These are phyloP conservation scores for Limnomonas spitsbergensis DNA, from an alignment of 139 green algal species.

Conservation along the genomic window DNA sequence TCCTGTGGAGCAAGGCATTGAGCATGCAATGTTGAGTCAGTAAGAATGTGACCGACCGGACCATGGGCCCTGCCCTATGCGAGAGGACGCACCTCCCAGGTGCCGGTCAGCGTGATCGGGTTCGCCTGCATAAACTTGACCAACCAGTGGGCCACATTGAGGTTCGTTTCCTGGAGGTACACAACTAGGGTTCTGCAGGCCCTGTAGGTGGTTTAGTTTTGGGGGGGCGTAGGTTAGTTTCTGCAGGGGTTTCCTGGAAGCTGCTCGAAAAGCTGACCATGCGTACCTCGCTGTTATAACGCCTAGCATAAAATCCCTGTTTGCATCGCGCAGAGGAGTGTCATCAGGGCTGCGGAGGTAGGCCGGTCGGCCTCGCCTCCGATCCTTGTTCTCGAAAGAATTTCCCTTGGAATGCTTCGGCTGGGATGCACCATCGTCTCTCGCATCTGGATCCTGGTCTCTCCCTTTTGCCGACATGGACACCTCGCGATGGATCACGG, in stretches of 20 bases:
- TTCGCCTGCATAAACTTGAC: constrained; percentile 51
- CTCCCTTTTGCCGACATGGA: too few species aligned
- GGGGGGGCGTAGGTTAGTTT: too few species aligned
- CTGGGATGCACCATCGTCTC: background rate
- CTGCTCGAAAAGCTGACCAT: too few species aligned
- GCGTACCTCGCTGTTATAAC: constrained; percentile 13
- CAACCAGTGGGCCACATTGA: constrained; percentile 65
- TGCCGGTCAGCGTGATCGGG: constrained; percentile 41
- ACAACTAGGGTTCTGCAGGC: constrained; percentile 72
- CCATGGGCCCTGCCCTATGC: too few species aligned
- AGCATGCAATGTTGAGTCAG: too few species aligned
- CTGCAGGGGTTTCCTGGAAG: too few species aligned
- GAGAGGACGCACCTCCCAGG: constrained; percentile 17
- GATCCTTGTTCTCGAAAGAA: background rate
- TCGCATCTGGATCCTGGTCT: background rate
- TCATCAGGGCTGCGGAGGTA: constrained; percentile 13
- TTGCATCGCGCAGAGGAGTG: constrained; percentile 13
- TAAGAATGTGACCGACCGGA: too few species aligned
- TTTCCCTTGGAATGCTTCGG: background rate
- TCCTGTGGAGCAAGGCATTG: too few species aligned
- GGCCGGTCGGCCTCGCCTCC: background rate
- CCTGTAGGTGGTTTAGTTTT: too few species aligned
- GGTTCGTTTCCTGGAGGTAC: constrained; percentile 74
- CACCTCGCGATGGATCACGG: too few species aligned
- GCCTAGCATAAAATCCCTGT: constrained; percentile 13